Percentiles rank a stretch among this genome's conserved stretches.
phyloP scores from a whole-genome alignment of 352 stramenopile species.

The Pythium graminicola region DNA sequence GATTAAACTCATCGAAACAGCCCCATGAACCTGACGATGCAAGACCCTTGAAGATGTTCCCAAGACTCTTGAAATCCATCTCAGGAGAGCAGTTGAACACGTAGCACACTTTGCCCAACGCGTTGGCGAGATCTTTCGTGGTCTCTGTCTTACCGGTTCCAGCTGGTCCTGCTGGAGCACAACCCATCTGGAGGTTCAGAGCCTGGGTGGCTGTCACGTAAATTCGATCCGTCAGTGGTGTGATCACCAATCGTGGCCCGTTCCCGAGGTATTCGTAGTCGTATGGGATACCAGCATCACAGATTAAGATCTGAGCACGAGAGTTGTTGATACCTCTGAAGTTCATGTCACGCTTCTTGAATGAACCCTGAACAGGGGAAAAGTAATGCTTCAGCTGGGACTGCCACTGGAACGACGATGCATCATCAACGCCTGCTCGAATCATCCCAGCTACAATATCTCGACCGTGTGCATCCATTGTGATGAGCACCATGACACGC shows the following conservation, averaged over 20 bases:
- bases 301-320: constrained; percentile 95
- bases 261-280: constrained; percentile 95
- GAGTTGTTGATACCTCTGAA: constrained; percentile 84
- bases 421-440: constrained; percentile 81
- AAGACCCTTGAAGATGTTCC: constrained; percentile 92
- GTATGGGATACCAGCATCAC: constrained; percentile 76
- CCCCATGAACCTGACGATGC: constrained; percentile 87
- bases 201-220: constrained; percentile 95
- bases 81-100: constrained; percentile 96
- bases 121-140: constrained; percentile 94
- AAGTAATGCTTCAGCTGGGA: constrained; percentile 78
- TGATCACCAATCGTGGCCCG: constrained; percentile 84
- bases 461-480: constrained; percentile 92
- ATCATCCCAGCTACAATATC: constrained; percentile 90
- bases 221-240: constrained; percentile 89
- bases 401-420: constrained; percentile 83
- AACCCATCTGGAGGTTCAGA: constrained; percentile 91
- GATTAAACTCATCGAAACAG: constrained; percentile 93
- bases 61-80: constrained; percentile 97
- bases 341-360: constrained; percentile 87
- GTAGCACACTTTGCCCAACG: constrained; percentile 91
- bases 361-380: constrained; percentile 78
- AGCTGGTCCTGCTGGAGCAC: constrained; percentile 89
- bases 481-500: constrained; percentile 95
- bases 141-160: constrained; percentile 96